Evolutionary conservation across 1,284 basidiomycete species (phyloP).

Genomic region (Hemileia vastatrix): DNA sequence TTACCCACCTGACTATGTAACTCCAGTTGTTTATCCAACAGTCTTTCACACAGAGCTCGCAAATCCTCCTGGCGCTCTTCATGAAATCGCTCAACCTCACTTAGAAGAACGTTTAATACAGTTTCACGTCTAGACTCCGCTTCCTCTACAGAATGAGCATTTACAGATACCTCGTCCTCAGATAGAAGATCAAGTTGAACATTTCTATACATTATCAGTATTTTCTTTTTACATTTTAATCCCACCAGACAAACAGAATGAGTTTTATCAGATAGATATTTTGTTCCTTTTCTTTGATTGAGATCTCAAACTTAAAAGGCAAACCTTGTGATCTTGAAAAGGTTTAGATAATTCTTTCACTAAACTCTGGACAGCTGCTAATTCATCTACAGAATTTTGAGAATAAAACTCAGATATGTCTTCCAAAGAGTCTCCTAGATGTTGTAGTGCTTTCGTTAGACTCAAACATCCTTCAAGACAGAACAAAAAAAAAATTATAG

Average conservation of each 20-base stretch:
- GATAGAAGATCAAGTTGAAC: not conserved
- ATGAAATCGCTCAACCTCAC: constrained; percentile 18
- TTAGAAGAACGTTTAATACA: constrained; percentile 15
- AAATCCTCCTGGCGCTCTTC: constrained; percentile 9
- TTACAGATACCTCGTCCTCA: not conserved
- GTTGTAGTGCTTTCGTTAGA: constrained; percentile 7
- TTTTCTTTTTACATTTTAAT: too few species aligned
- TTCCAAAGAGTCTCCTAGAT: constrained; percentile 5
- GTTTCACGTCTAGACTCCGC: constrained; percentile 11
- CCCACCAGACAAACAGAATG: not conserved
- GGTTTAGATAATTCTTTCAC: constrained; percentile 15
- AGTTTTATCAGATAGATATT: not conserved
- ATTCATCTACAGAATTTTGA: not conserved
- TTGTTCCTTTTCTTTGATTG: not conserved
- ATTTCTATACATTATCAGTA: too few species aligned
- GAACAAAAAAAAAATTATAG: not conserved
- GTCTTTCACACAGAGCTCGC: not conserved
- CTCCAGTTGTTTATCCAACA: constrained; percentile 13
- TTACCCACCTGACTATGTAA: constrained; percentile 8
- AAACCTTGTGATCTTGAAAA: constrained; percentile 2
- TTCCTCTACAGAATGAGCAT: not conserved
- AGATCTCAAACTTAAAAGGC: not conserved
- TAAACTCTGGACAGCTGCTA: constrained; percentile 11
- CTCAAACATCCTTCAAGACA: constrained; percentile 9
- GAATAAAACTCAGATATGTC: constrained; percentile 3